These are phyloP conservation scores for Babesia bigemina DNA, from an alignment of 169 alveolate species.

Conservation along the genomic window DNA sequence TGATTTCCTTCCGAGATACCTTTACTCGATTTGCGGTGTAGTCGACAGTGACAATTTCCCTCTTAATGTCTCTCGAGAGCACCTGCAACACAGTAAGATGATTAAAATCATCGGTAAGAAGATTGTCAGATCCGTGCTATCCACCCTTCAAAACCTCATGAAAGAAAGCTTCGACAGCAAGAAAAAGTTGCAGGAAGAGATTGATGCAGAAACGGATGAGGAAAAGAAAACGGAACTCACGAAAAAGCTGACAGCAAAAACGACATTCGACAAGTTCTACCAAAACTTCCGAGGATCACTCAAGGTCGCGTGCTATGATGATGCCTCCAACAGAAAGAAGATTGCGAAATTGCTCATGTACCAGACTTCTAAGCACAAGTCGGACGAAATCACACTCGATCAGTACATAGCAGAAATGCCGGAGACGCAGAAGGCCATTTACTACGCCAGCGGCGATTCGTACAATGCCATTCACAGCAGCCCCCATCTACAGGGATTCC, in stretches of 20 bases:
- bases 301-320: slow-evolving; percentile 95
- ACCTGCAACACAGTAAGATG: slow-evolving; percentile 91
- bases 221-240: slow-evolving; percentile 78
- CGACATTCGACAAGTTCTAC: slow-evolving; percentile 84
- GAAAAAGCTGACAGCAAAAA: slow-evolving; percentile 79
- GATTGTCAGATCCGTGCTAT: slow-evolving; percentile 95
- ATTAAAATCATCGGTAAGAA: slow-evolving; percentile 93
- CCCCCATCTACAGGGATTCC: slow-evolving; percentile 91
- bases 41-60: slow-evolving; percentile 96
- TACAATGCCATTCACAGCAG: slow-evolving; percentile 81
- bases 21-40: slow-evolving; percentile 92
- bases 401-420: slow-evolving; percentile 90
- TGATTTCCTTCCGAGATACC: slow-evolving; percentile 92
- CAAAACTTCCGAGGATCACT: slow-evolving; percentile 89
- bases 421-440: slow-evolving; percentile 91
- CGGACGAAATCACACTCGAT: slow-evolving; percentile 85
- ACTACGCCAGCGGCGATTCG: slow-evolving; percentile 90
- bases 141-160: slow-evolving; percentile 90
- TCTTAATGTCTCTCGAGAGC: slow-evolving; percentile 92
- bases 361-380: slow-evolving; percentile 84
- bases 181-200: slow-evolving; percentile 78
- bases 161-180: slow-evolving; percentile 84
- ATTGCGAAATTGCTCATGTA: slow-evolving; percentile 90
- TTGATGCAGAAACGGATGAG: slow-evolving; percentile 81
- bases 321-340: slow-evolving; percentile 91